Evolutionary conservation across 805 yeast species (phyloP).

Genomic region (Crinitomyces ghanaensis): DNA sequence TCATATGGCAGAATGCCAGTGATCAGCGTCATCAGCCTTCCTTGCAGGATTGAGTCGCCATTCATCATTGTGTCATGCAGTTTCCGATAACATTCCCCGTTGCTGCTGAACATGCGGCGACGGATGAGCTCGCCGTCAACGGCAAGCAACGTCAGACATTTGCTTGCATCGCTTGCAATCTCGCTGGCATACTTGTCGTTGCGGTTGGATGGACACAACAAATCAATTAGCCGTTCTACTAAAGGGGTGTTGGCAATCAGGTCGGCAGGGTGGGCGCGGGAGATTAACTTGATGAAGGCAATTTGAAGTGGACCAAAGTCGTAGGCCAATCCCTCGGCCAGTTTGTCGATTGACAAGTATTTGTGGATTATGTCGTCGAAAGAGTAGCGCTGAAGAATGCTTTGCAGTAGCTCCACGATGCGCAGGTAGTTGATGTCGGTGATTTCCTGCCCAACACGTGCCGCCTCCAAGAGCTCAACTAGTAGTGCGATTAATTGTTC

Average conservation of each 20-base stretch:
- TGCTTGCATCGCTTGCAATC: constrained; percentile 17
- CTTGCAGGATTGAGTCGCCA: constrained; percentile 18
- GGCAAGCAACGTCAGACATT: constrained; percentile 14
- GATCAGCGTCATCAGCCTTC: constrained; percentile 22
- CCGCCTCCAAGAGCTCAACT: neutral
- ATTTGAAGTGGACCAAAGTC: constrained; percentile 20
- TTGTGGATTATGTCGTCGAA: constrained; percentile 22
- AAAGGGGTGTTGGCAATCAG: constrained; percentile 26
- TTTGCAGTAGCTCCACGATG: constrained; percentile 17
- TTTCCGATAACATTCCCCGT: constrained; percentile 17
- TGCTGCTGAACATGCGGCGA: constrained; percentile 22
- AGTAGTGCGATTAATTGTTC: too few relatives aligned
- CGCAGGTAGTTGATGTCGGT: constrained; percentile 7
- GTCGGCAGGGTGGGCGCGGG: constrained; percentile 24
- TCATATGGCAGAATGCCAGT: constrained; percentile 19
- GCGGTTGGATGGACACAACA: constrained; percentile 13
- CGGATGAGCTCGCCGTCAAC: constrained; percentile 23
- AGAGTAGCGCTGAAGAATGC: constrained; percentile 20
- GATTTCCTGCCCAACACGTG: neutral
- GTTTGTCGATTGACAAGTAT: constrained; percentile 17
- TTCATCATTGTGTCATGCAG: constrained; percentile 16
- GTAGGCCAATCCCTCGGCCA: constrained; percentile 24
- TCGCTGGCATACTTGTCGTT: constrained; percentile 9
- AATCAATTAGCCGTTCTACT: constrained; percentile 17
- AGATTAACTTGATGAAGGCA: constrained; percentile 19